Base-by-base conservation (phyloP, 1,139 yeast genomes). In the Zygosaccharomyces pseudobailii region DNA sequence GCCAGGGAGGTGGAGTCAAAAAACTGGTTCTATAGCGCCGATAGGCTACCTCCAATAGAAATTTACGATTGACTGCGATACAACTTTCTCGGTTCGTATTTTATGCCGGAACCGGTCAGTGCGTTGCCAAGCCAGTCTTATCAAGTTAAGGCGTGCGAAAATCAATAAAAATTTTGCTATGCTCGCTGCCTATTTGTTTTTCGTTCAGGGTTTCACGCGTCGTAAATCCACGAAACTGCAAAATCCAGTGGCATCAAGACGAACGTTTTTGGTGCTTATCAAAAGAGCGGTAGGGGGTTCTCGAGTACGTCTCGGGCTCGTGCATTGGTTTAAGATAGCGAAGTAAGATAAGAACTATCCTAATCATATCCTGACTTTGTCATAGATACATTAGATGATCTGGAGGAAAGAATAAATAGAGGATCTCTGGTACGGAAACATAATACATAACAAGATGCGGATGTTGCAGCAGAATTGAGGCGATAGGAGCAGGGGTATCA, bases 1-100 rank as follows among this genome's bases (percentile, higher is more conserved):
- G 73, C 79, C 59, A 78, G 82, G 51, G 98, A 92, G 66, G 78
- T 89, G 42, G 96, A 89, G 47, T 80, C 86, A 5, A 92, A 87
- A 22, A 92, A 94, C 62, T 92, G 97, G 97, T 89, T 89, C 66
- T 90, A 88, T 71, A 87, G 84, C 57, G 84, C 95, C 46, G 99
- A 92, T 64, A 80, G 95, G 62, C 73, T 92, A 40, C 97, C 97
- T 7, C 99, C 99, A 2, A 81, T 92, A 50, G 97, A 92, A 65
- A 92, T 92, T 47, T 92, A 87, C 67, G 95, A 90, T 62, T 92
- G 33, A 30, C 13, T 30, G 33, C 19, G 19, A 4, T 30, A 30
- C 19, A 19, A 1, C 2, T 4, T 13, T 7, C 23, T 34, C 24
- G 24, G 36, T 23, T 17, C 24, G 23, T 20, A 34, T 19, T 34